Percentiles rank a stretch among this genome's conserved stretches.
phyloP scores from a whole-genome alignment of 257 asterid genomes.

The Penstemon eatonii region DNA sequence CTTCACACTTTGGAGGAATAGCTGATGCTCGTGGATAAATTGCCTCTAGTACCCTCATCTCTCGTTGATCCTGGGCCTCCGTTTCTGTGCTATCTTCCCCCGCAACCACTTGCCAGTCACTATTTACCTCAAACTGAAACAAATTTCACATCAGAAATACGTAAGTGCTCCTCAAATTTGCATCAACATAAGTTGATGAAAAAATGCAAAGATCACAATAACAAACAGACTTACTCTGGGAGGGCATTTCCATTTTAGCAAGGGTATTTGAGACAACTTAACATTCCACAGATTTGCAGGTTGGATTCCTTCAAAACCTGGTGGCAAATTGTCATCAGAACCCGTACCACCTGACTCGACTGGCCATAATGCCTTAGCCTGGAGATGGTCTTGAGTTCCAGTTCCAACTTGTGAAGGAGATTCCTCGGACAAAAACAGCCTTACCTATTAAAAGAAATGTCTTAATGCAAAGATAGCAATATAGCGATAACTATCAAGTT shows the following conservation, averaged over 20 bases:
- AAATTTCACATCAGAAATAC: neutral
- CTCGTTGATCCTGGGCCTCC: slow-evolving; percentile 44
- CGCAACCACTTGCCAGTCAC: slow-evolving; percentile 46
- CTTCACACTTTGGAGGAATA: slow-evolving; percentile 59
- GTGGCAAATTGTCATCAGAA: slow-evolving; percentile 58
- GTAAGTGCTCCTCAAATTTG: neutral
- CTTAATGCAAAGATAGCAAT: slow-evolving; percentile 4
- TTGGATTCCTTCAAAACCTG: slow-evolving; percentile 57
- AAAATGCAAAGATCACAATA: neutral
- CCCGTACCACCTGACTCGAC: slow-evolving; percentile 32
- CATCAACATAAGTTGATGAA: neutral
- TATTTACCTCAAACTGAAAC: slow-evolving; percentile 46
- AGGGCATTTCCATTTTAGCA: slow-evolving; percentile 55
- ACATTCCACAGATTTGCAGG: slow-evolving; percentile 37
- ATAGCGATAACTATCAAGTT: neutral
- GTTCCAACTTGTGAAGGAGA: slow-evolving; percentile 59
- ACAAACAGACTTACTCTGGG: slow-evolving; percentile 39
- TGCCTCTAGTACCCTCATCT: slow-evolving; percentile 58
- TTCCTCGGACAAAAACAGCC: slow-evolving; percentile 59
- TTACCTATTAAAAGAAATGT: slow-evolving; percentile 42
- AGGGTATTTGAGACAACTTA: slow-evolving; percentile 50
- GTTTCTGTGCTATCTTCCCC: slow-evolving; percentile 64
- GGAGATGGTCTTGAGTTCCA: slow-evolving; percentile 58
- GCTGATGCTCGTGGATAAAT: slow-evolving; percentile 67
- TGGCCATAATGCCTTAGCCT: slow-evolving; percentile 45